Evolutionary conservation across 768 basidiomycete genomes (phyloP).

Genomic region (Lactifluus subvellereus): DNA sequence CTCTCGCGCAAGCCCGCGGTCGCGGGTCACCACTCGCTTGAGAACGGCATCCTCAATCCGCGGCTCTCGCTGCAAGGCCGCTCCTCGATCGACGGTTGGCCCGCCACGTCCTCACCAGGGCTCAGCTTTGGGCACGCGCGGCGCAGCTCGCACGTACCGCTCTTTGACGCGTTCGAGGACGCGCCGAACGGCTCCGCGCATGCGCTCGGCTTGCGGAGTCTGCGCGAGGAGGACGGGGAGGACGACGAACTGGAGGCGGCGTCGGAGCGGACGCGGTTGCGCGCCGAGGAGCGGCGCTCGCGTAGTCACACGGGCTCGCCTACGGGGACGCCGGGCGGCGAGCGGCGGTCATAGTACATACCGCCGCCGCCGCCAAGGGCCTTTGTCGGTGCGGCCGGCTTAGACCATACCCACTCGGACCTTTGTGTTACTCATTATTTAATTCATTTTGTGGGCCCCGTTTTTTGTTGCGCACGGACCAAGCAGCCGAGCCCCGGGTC

Average conservation of each 20-base stretch:
- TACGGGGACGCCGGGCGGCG: background rate
- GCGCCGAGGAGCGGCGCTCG: slow-evolving; percentile 24
- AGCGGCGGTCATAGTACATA: slow-evolving; percentile 9
- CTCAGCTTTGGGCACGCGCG: slow-evolving; percentile 32
- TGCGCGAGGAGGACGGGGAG: slow-evolving; percentile 60
- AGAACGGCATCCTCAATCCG: slow-evolving; percentile 67
- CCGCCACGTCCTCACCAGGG: slow-evolving; percentile 32
- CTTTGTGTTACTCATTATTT: slow-evolving; percentile 9
- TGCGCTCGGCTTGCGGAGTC: slow-evolving; percentile 50
- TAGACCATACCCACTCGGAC: slow-evolving; percentile 4
- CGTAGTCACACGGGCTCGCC: slow-evolving; percentile 15
- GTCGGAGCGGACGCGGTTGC: slow-evolving; percentile 45
- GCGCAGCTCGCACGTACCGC: slow-evolving; percentile 61
- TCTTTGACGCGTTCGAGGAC: slow-evolving; percentile 76
- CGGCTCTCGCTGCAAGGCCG: slow-evolving; percentile 77
- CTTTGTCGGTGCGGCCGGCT: background rate
- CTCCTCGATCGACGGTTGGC: slow-evolving; percentile 75
- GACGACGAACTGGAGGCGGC: slow-evolving; percentile 42
- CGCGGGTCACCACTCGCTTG: slow-evolving; percentile 49
- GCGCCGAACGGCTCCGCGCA: slow-evolving; percentile 36
- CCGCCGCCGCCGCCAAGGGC: background rate
- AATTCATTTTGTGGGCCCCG: background rate
- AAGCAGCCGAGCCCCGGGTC: too few species aligned
- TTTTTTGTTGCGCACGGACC: background rate
- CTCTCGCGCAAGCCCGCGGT: slow-evolving; percentile 58